These are phyloP conservation scores for Neurospora cerealis DNA, from an alignment of 495 filamentous ascomycete species.

Conservation along the genomic window DNA sequence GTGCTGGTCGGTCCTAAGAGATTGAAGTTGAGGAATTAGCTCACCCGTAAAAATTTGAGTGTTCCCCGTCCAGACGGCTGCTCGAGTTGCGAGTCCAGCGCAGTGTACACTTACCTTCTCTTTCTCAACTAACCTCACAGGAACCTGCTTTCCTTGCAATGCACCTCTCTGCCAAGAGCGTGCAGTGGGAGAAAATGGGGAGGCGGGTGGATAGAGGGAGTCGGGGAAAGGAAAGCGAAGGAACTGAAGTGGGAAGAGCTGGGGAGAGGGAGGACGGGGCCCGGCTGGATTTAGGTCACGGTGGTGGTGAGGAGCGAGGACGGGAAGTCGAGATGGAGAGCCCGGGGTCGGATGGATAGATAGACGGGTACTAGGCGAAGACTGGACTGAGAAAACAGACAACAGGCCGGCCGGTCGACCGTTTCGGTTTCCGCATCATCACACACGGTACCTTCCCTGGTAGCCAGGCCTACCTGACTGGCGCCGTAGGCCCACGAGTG, in stretches of 20 bases:
- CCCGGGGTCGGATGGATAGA: background rate
- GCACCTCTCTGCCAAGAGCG: background rate
- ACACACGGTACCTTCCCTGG: background rate
- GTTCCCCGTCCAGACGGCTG: background rate
- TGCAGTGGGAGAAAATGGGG: conserved; percentile 19
- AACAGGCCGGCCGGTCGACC: conserved; percentile 15
- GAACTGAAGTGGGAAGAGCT: conserved; percentile 15
- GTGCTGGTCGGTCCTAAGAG: background rate
- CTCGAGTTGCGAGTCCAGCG: background rate
- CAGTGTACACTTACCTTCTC: background rate
- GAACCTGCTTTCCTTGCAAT: background rate
- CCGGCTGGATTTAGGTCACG: conserved; percentile 31
- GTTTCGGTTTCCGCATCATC: conserved; percentile 3
- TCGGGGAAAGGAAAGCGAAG: conserved; percentile 20
- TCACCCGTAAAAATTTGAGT: background rate
- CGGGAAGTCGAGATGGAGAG: conserved; percentile 20
- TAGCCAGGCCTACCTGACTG: background rate
- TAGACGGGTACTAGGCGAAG: conserved; percentile 3
- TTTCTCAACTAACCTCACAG: background rate
- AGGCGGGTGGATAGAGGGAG: conserved; percentile 21
- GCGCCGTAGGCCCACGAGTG: background rate
- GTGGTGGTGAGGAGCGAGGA: conserved; percentile 30
- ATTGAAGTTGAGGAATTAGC: background rate
- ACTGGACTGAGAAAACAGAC: conserved; percentile 9
- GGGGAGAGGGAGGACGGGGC: conserved; percentile 25